Evolutionary conservation across 768 basidiomycete genomes (phyloP).

Genomic region (Mycena polygramma): DNA sequence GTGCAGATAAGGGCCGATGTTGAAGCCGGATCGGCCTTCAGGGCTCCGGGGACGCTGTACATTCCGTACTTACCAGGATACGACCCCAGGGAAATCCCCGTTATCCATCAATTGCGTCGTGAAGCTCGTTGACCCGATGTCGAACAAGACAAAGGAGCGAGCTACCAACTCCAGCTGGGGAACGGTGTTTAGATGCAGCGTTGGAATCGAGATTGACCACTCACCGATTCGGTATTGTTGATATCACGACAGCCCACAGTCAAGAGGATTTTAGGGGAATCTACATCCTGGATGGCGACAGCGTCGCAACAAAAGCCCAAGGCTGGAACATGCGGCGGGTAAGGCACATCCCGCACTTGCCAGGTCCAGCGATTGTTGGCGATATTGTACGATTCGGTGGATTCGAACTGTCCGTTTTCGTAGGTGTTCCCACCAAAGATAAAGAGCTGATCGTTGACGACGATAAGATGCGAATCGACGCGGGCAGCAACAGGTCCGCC

Average conservation of each 20-base stretch:
- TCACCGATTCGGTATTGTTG: no score
- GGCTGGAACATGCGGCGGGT: background rate
- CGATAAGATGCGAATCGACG: background rate
- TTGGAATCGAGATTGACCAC: no score
- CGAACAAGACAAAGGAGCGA: conserved; percentile 20
- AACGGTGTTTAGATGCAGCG: background rate
- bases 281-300: background rate
- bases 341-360: background rate
- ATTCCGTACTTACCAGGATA: background rate
- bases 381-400: background rate
- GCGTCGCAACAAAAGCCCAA: background rate
- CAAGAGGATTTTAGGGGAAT: conserved; percentile 4
- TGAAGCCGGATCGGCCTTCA: background rate
- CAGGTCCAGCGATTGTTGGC: background rate
- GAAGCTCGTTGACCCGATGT: conserved; percentile 19
- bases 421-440: conserved; percentile 19
- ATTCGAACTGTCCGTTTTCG: background rate
- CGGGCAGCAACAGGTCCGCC: conserved; percentile 15
- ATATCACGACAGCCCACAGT: no score
- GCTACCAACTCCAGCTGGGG: background rate
- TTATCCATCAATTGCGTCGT: background rate
- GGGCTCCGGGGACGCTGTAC: background rate
- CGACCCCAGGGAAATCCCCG: background rate
- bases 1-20: conserved; percentile 19
- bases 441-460: conserved; percentile 20